phyloP scores from a whole-genome alignment of 2,329 filamentous ascomycete genomes.

The Ceratocystis cubensis region DNA sequence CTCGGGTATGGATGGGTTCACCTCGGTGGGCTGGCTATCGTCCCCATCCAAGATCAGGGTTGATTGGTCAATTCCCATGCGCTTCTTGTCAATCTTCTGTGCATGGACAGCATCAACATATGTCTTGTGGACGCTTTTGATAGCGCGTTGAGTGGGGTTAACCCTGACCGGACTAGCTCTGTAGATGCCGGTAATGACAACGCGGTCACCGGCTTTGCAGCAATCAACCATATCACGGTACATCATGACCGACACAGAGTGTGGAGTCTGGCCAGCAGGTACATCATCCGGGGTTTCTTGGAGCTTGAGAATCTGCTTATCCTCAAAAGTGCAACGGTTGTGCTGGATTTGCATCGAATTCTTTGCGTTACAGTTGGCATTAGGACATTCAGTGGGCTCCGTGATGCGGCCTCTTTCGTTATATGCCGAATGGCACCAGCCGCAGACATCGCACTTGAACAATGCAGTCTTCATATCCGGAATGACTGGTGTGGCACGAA shows the following conservation, averaged over 20 bases:
- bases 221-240: constrained; percentile 97
- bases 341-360: constrained; percentile 99
- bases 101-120: constrained; percentile 93
- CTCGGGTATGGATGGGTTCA: constrained; percentile 34
- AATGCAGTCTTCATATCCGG: constrained; percentile 99
- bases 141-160: constrained; percentile 80
- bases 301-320: constrained; percentile 97
- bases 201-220: constrained; percentile 92
- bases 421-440: constrained; percentile 78
- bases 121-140: constrained; percentile 96
- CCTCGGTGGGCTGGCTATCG: constrained; percentile 38
- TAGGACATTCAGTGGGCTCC: constrained; percentile 82
- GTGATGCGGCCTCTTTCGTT: constrained; percentile 94
- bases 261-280: constrained; percentile 89
- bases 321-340: constrained; percentile 86
- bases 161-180: constrained; percentile 85
- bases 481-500: constrained; percentile 88
- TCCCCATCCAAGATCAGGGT: constrained; percentile 59
- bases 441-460: constrained; percentile 89
- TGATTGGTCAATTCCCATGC: constrained; percentile 79
- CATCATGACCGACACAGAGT: constrained; percentile 89
- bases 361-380: constrained; percentile 63
- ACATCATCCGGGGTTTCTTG: constrained; percentile 95
- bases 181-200: constrained; percentile 95
- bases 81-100: constrained; percentile 90